These are phyloP conservation scores for Aspergillus clavatus DNA, from an alignment of 2,329 filamentous ascomycete genomes.

Conservation along the genomic window DNA sequence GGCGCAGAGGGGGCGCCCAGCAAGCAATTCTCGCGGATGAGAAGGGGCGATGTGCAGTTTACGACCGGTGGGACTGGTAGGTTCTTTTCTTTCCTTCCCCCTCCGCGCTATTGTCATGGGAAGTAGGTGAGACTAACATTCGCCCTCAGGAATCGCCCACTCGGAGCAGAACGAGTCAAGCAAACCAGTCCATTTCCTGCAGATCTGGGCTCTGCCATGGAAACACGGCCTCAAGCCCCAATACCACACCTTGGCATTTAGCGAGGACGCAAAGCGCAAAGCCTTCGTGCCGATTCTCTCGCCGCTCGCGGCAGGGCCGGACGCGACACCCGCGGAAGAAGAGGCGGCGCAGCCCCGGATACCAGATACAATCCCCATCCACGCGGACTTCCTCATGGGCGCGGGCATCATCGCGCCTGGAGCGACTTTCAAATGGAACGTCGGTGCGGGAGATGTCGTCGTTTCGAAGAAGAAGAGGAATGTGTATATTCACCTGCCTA, in stretches of 20 bases:
- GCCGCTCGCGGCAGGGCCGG: slow-evolving; percentile 61
- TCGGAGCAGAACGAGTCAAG: slow-evolving; percentile 75
- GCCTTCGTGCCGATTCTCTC: slow-evolving; percentile 72
- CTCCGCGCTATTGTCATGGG: no score
- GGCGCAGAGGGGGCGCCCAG: slow-evolving; percentile 55
- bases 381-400: slow-evolving; percentile 79
- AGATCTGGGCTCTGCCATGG: slow-evolving; percentile 85
- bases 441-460: slow-evolving; percentile 52
- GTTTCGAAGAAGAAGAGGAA: slow-evolving; percentile 53
- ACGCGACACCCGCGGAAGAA: slow-evolving; percentile 60
- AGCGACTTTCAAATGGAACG: slow-evolving; percentile 63
- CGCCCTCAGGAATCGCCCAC: slow-evolving; percentile 60
- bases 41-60: slow-evolving; percentile 80
- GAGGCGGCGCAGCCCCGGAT: slow-evolving; percentile 58
- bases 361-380: slow-evolving; percentile 69
- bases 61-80: slow-evolving; percentile 75
- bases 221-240: slow-evolving; percentile 64
- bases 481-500: slow-evolving; percentile 74
- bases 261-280: slow-evolving; percentile 66
- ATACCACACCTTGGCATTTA: slow-evolving; percentile 71
- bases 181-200: slow-evolving; percentile 72
- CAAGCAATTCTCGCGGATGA: slow-evolving; percentile 66
- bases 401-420: slow-evolving; percentile 67
- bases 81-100: slow-evolving; percentile 9
- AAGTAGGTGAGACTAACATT: slow-evolving; percentile 1